Conservation (phyloP, 2,329 filamentous ascomycete species). For the Cyphellophora attinorum region DNA sequence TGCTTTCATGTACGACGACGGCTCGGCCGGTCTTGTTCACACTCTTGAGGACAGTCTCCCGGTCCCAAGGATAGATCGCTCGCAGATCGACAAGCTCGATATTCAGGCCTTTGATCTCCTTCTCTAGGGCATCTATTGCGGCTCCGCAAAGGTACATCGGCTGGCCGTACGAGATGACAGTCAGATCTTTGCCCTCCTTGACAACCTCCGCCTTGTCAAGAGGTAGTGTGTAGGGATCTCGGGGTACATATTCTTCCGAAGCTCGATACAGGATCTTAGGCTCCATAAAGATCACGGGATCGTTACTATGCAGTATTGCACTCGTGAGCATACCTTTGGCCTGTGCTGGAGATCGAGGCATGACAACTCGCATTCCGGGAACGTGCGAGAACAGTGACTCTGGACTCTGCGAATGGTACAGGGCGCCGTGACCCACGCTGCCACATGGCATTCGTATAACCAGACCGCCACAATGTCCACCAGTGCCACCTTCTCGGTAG, state of each 20-base stretch:
- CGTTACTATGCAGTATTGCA: constrained; percentile 64
- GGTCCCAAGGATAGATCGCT: constrained; percentile 88
- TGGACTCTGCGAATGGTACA: constrained; percentile 84
- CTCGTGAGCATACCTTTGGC: constrained; percentile 78
- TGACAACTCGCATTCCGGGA: constrained; percentile 73
- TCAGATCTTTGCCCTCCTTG: constrained; percentile 70
- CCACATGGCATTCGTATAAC: constrained; percentile 87
- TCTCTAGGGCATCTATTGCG: constrained; percentile 67
- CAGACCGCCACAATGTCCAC: constrained; percentile 64
- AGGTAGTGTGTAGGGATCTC: constrained; percentile 69
- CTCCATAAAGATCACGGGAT: constrained; percentile 88
- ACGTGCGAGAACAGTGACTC: constrained; percentile 83
- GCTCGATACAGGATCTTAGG: constrained; percentile 89
- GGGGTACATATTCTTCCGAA: constrained; percentile 82
- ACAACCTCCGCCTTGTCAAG: constrained; percentile 78
- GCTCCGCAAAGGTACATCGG: constrained; percentile 74
- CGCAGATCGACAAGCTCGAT: constrained; percentile 81
- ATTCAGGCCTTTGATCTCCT: constrained; percentile 58
- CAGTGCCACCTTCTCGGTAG: constrained; percentile 59
- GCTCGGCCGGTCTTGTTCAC: constrained; percentile 80
- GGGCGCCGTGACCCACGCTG: constrained; percentile 76
- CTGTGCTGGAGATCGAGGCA: constrained; percentile 76
- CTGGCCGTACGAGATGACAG: constrained; percentile 80
- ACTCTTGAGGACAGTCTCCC: constrained; percentile 67
- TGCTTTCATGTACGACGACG: constrained; percentile 84